Evolutionary conservation across 2,329 filamentous ascomycete species (phyloP).

Genomic region (Calonectria henricotiae): DNA sequence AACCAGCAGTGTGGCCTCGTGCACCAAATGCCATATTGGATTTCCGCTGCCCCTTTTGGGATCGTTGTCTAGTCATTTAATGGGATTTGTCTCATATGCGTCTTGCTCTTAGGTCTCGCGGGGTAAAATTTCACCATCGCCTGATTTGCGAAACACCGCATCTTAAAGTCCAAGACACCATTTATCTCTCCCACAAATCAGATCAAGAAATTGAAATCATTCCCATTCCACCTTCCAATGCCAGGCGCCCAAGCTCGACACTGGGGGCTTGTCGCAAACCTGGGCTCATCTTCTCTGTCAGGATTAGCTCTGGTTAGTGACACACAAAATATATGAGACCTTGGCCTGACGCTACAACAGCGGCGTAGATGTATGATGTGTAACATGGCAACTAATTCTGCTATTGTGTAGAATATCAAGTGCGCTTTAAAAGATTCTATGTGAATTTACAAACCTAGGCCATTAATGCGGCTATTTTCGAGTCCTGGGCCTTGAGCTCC

Average conservation of each 20-base stretch:
- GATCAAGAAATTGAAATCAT: not conserved
- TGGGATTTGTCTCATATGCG: conserved; percentile 6
- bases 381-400: too few species aligned
- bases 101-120: not conserved
- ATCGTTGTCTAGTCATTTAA: conserved; percentile 22
- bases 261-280: too few species aligned
- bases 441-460: too few species aligned
- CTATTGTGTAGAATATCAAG: not conserved
- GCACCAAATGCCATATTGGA: not conserved
- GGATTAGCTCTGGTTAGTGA: not conserved
- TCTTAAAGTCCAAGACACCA: conserved; percentile 21
- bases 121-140: not conserved
- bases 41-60: not conserved
- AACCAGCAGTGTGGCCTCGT: too few species aligned
- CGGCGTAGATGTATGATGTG: not conserved
- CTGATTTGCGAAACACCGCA: not conserved
- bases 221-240: not conserved
- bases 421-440: not conserved
- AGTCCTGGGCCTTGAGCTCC: not conserved
- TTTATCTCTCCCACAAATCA: not conserved
- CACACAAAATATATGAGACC: not conserved
- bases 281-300: too few species aligned
- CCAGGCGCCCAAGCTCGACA: not conserved
- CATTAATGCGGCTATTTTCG: too few species aligned
- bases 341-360: too few species aligned